Conservation (phyloP, 108 stramenopile species). For the Skeletonema tropicum region DNA sequence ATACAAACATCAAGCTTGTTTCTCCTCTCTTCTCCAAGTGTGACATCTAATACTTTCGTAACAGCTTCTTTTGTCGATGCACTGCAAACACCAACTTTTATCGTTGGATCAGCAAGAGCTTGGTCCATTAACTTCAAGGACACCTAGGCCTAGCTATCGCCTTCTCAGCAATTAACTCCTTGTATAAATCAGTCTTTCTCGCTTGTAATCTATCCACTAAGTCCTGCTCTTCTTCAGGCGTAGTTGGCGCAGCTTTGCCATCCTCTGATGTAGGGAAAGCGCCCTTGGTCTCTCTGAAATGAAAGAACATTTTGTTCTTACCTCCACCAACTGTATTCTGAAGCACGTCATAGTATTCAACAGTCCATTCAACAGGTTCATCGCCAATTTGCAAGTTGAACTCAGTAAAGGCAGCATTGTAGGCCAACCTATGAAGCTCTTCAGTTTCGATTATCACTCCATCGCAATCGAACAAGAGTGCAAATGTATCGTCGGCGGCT, state of each 20-base stretch:
- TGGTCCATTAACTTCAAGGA: conserved; percentile 88
- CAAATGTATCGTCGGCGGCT: conserved; percentile 37
- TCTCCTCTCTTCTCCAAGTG: conserved; percentile 77
- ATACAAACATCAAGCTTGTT: conserved; percentile 81
- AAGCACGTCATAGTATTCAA: conserved; percentile 79
- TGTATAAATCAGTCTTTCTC: conserved; percentile 87
- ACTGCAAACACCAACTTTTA: conserved; percentile 90
- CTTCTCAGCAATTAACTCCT: conserved; percentile 71
- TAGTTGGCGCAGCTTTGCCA: conserved; percentile 58
- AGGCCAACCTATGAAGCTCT: conserved; percentile 89
- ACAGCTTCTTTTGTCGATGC: conserved; percentile 89
- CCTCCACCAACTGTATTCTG: conserved; percentile 94
- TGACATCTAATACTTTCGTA: conserved; percentile 74
- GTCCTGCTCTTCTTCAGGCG: conserved; percentile 63
- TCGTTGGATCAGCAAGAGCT: conserved; percentile 76
- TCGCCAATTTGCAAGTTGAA: conserved; percentile 63
- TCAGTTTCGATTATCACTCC: conserved; percentile 94
- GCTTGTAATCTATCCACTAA: conserved; percentile 84
- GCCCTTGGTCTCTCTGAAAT: conserved; percentile 71
- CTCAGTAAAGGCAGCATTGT: conserved; percentile 84
- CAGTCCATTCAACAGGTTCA: conserved; percentile 85
- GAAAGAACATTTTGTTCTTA: conserved; percentile 88
- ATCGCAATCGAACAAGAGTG: conserved; percentile 91
- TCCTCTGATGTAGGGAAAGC: conserved; percentile 59
- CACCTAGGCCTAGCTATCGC: conserved; percentile 79